Conservation (phyloP, 164 flowering plant species). For the Aristolochia fimbriata region DNA sequence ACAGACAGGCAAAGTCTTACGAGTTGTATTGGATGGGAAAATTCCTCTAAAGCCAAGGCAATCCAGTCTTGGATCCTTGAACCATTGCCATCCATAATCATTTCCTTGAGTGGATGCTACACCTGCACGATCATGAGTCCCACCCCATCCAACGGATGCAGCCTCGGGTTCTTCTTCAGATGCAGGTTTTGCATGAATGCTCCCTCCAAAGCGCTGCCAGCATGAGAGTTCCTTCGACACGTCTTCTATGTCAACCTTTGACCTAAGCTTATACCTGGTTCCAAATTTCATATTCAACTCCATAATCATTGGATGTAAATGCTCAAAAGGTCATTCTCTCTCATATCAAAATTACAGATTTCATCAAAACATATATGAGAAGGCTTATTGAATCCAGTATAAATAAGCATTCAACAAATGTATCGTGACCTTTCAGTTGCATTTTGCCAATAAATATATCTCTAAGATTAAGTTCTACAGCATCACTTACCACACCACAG, state of each 20-base stretch:
- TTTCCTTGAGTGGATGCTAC: constrained; percentile 51
- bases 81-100: constrained; percentile 70
- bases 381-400: too few relatives aligned
- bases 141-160: constrained; percentile 68
- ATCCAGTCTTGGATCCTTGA: constrained; percentile 75
- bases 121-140: constrained; percentile 43
- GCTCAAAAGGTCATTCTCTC: too few relatives aligned
- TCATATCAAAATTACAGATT: too few relatives aligned
- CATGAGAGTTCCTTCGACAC: constrained; percentile 64
- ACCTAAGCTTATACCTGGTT: constrained; percentile 70
- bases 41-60: constrained; percentile 87
- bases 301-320: too few relatives aligned
- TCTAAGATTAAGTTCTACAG: too few relatives aligned
- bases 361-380: too few relatives aligned
- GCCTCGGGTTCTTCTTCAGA: constrained; percentile 65
- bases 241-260: constrained; percentile 88
- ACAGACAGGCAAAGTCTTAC: constrained; percentile 28
- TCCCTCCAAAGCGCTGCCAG: constrained; percentile 82
- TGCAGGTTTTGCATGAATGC: constrained; percentile 27
- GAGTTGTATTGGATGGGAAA: constrained; percentile 55
- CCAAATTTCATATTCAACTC: not conserved
- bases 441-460: too few relatives aligned
- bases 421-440: too few relatives aligned
- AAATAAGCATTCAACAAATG: too few relatives aligned
- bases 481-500: too few relatives aligned